phyloP scores from a whole-genome alignment of 177 flowering plant genomes.

The Vitis hybrid region DNA sequence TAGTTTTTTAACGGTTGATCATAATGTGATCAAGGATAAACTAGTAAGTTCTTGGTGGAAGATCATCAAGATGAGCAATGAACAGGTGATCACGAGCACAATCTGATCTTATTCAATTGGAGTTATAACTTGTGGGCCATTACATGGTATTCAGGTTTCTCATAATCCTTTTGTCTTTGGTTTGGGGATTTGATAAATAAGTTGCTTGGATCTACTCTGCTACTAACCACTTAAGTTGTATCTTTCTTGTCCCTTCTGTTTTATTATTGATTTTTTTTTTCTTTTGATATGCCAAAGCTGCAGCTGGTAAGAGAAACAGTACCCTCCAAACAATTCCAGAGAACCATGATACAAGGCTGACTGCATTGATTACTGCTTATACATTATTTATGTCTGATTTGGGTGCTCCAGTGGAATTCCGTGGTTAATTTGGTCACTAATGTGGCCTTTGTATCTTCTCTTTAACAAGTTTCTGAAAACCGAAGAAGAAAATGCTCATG shows the following conservation, averaged over 20 bases:
- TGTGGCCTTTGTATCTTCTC: constrained; percentile 46
- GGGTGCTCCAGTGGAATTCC: background rate
- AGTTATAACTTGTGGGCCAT: background rate
- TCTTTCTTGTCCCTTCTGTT: background rate
- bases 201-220: background rate
- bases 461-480: constrained; percentile 35
- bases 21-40: no score
- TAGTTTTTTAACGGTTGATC: no score
- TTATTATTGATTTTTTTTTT: background rate
- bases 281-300: background rate
- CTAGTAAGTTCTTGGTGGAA: no score
- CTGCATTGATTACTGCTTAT: background rate
- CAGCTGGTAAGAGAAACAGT: background rate
- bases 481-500: constrained; percentile 21
- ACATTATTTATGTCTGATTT: background rate
- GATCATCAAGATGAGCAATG: no score
- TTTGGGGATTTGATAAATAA: background rate
- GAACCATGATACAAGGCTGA: background rate
- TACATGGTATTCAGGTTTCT: background rate
- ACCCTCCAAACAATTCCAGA: background rate
- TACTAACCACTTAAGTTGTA: background rate
- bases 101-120: no score
- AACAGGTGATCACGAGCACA: no score
- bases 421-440: constrained; percentile 18
- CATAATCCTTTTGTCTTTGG: background rate